A percentile compares a stretch with the other conserved stretches of the same genome.
Conservation (phyloP, 164 flowering plant species). For the Aristolochia fimbriata region DNA sequence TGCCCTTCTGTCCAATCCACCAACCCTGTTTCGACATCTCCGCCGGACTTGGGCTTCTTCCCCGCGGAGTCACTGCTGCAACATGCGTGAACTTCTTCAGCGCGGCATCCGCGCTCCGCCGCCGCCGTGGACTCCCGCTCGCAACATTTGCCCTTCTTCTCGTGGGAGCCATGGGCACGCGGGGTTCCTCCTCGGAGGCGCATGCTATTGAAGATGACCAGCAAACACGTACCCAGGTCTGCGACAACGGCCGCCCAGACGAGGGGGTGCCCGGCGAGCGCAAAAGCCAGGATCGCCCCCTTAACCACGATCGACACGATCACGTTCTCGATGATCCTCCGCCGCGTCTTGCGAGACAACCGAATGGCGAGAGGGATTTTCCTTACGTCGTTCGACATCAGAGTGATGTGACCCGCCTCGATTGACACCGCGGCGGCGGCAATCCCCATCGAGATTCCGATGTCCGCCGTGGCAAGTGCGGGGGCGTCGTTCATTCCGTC, state of each 20-base stretch:
- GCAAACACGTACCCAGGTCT: constrained; percentile 81
- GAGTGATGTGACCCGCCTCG: constrained; percentile 71
- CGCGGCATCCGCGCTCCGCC: neutral
- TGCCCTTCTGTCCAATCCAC: no score
- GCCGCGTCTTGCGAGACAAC: constrained; percentile 36
- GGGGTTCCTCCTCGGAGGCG: constrained; percentile 43
- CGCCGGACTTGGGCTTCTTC: no score
- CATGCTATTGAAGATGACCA: constrained; percentile 88
- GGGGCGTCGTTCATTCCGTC: constrained; percentile 96
- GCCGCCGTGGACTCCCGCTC: no score
- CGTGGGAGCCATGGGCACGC: no score
- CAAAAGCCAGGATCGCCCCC: constrained; percentile 52
- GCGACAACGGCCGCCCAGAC: constrained; percentile 89
- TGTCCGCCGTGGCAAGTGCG: constrained; percentile 77
- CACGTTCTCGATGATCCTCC: constrained; percentile 57
- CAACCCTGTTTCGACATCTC: no score
- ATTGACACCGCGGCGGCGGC: constrained; percentile 87
- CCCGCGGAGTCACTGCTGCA: no score
- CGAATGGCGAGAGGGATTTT: constrained; percentile 52
- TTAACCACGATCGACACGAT: constrained; percentile 52
- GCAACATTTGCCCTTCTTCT: neutral
- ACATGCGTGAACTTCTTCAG: no score
- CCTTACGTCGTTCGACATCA: constrained; percentile 85
- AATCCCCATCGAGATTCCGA: constrained; percentile 94
- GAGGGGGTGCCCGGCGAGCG: constrained; percentile 74